Percentiles rank a stretch among this genome's conserved stretches.
Conservation (phyloP, 495 filamentous ascomycete genomes). For the Diplogelasinospora grovesii region DNA sequence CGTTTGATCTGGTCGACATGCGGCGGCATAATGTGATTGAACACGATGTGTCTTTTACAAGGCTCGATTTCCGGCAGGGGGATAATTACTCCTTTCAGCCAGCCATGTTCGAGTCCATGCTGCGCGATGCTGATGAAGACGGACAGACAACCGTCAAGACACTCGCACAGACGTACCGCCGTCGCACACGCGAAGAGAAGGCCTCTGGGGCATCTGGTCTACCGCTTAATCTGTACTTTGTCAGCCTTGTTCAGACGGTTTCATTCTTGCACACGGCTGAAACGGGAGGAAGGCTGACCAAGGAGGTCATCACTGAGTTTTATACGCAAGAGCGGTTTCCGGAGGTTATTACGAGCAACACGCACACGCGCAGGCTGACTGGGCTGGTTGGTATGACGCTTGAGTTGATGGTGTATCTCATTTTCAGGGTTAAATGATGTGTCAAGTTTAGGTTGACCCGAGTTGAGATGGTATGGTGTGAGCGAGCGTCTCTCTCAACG, state of each 20-base stretch:
- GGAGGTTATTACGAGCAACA: neutral
- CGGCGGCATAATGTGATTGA: conserved; percentile 31
- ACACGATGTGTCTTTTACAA: conserved; percentile 32
- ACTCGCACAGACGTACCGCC: conserved; percentile 23
- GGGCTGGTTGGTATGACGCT: conserved; percentile 3
- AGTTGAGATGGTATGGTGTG: no score
- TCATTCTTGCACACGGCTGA: conserved; percentile 6
- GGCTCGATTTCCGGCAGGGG: conserved; percentile 26
- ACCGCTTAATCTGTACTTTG: conserved; percentile 5
- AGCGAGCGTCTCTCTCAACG: no score
- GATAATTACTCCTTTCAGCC: conserved; percentile 35
- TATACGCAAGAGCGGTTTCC: conserved; percentile 4
- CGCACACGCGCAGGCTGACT: neutral
- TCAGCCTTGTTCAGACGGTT: conserved; percentile 8
- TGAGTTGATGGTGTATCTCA: neutral
- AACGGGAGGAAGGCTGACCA: neutral
- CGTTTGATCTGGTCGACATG: conserved; percentile 29
- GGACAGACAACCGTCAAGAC: conserved; percentile 22
- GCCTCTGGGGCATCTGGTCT: conserved; percentile 14
- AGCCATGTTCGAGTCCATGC: conserved; percentile 25
- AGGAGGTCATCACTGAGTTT: conserved; percentile 1
- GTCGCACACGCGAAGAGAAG: conserved; percentile 24
- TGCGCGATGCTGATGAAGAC: conserved; percentile 19
- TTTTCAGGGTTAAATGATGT: no score
- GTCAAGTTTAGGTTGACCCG: no score